Conservation (phyloP, 2,329 filamentous ascomycete species). For the Aspergillus quadrilineatus region DNA sequence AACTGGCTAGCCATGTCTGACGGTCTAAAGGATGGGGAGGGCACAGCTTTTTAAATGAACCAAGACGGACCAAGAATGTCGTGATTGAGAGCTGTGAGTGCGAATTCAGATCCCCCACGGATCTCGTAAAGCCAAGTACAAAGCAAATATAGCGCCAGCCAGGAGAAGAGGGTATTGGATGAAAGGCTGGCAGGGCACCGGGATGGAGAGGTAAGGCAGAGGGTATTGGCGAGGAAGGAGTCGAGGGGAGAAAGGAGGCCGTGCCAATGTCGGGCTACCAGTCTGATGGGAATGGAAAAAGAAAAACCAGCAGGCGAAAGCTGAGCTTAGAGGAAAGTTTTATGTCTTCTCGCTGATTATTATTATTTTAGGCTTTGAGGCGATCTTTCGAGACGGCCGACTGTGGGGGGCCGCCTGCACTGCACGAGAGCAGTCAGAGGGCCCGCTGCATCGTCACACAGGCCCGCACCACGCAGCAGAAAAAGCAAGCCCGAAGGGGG, state of each 20-base stretch:
- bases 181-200: not conserved
- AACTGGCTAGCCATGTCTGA: slow-evolving; percentile 14
- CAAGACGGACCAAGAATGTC: slow-evolving; percentile 27
- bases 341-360: not conserved
- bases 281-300: not conserved
- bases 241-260: slow-evolving; percentile 8
- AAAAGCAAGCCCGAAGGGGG: slow-evolving; percentile 1
- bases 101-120: slow-evolving; percentile 21
- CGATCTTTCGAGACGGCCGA: slow-evolving; percentile 13
- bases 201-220: slow-evolving; percentile 4
- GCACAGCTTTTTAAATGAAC: slow-evolving; percentile 18
- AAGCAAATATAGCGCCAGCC: not conserved
- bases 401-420: slow-evolving; percentile 9
- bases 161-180: not conserved
- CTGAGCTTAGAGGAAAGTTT: slow-evolving; percentile 6
- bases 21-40: slow-evolving; percentile 14
- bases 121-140: slow-evolving; percentile 9
- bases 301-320: not conserved
- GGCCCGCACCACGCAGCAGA: slow-evolving; percentile 4
- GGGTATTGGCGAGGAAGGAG: slow-evolving; percentile 9
- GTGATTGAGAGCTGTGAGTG: slow-evolving; percentile 27
- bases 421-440: not conserved
- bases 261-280: not conserved
- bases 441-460: slow-evolving; percentile 6
- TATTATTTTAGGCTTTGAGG: slow-evolving; percentile 14